These are phyloP conservation scores for Xylaria longipes DNA, from an alignment of 495 filamentous ascomycete species.

Conservation along the genomic window DNA sequence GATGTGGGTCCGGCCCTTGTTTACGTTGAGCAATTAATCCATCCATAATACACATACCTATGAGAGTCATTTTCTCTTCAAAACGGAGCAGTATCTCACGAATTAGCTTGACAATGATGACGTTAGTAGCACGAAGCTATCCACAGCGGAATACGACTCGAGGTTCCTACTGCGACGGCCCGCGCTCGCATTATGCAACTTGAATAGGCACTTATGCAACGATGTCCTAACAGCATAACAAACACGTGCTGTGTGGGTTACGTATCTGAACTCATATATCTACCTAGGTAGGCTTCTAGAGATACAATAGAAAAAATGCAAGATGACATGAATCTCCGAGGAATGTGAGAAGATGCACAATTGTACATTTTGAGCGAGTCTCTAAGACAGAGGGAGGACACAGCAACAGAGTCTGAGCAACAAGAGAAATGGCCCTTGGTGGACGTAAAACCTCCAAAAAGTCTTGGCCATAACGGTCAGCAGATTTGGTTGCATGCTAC, in stretches of 20 bases:
- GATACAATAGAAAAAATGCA: no score
- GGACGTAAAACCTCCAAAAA: no score
- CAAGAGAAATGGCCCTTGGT: no score
- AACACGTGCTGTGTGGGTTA: not conserved
- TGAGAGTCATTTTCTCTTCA: not conserved
- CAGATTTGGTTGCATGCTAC: not conserved
- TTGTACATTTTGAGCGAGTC: no score
- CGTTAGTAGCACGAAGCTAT: not conserved
- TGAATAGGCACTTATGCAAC: not conserved
- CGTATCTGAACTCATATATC: not conserved
- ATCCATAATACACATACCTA: not conserved
- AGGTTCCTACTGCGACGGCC: not conserved
- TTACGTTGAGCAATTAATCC: not conserved
- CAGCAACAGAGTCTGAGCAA: no score
- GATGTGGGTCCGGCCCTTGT: not conserved
- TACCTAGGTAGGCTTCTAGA: no score
- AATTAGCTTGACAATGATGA: not conserved
- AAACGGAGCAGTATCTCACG: not conserved
- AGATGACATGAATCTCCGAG: no score
- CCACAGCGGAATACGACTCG: not conserved
- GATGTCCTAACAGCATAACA: not conserved
- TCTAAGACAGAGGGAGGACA: no score
- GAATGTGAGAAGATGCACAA: no score
- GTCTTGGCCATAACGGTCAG: not conserved
- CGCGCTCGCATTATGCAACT: conserved; percentile 15